Conservation (phyloP, 139 green algal species). For the Chlorella sorokiniana region DNA sequence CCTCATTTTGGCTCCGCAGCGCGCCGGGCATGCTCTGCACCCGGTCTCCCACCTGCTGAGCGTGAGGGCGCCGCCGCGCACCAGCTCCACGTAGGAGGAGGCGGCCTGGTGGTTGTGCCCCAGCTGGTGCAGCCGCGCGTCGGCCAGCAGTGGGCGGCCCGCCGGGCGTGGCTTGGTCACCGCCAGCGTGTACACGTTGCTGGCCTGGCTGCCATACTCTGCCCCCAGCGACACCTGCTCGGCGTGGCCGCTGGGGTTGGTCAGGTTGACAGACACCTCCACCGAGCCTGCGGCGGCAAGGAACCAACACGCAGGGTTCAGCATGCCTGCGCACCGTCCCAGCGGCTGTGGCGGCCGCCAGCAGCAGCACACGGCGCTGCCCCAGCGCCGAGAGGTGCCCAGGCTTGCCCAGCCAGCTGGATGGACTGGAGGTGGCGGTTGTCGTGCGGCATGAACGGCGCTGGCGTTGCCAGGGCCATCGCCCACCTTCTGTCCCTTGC, state of each 20-base stretch:
- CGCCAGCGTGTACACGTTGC: slow-evolving; percentile 49
- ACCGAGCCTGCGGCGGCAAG: slow-evolving; percentile 55
- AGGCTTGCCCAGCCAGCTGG: too few species aligned
- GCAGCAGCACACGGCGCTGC: too few species aligned
- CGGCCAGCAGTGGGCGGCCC: slow-evolving; percentile 37
- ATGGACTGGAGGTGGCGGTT: too few species aligned
- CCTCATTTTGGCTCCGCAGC: too few species aligned
- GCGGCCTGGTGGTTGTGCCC: slow-evolving; percentile 46
- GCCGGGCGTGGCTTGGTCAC: slow-evolving; percentile 50
- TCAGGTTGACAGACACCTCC: slow-evolving; percentile 54
- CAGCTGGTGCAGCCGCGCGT: slow-evolving; percentile 51
- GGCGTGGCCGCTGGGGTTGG: slow-evolving; percentile 56
- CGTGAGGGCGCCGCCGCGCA: slow-evolving; percentile 42
- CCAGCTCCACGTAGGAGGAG: slow-evolving; percentile 53
- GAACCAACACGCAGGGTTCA: neutral
- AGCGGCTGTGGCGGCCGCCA: neutral
- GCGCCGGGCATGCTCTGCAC: neutral
- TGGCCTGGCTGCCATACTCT: slow-evolving; percentile 64
- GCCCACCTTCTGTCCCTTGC: slow-evolving; percentile 50
- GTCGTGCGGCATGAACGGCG: too few species aligned
- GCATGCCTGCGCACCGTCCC: neutral
- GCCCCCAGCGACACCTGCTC: slow-evolving; percentile 53
- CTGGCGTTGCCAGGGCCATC: too few species aligned
- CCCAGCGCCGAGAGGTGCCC: too few species aligned
- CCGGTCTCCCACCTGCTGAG: slow-evolving; percentile 42